Conservation (phyloP, 495 filamentous ascomycete species). For the Rostrohypoxylon terebratum region DNA sequence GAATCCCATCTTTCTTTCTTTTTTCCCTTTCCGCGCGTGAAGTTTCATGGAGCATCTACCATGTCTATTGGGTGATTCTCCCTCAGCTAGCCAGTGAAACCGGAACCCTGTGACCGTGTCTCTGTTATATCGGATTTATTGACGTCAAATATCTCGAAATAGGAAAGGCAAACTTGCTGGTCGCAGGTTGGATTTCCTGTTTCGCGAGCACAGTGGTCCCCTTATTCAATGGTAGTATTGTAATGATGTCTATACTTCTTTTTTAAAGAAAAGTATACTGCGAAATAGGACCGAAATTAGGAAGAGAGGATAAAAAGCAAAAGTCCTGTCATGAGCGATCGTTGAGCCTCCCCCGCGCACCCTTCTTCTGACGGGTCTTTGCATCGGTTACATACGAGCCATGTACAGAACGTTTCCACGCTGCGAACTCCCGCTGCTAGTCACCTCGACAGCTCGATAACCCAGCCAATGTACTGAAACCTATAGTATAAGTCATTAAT, state of each 20-base stretch:
- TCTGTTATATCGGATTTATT: slow-evolving; percentile 35
- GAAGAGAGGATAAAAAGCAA: slow-evolving; percentile 15
- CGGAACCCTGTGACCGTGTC: slow-evolving; percentile 33
- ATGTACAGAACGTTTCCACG: slow-evolving; percentile 23
- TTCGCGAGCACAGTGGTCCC: slow-evolving; percentile 21
- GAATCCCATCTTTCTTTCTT: slow-evolving; percentile 9
- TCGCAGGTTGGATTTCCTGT: slow-evolving; percentile 31
- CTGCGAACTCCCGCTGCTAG: slow-evolving; percentile 19
- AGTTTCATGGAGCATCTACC: slow-evolving; percentile 1
- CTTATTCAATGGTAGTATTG: slow-evolving; percentile 21
- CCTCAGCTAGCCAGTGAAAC: slow-evolving; percentile 32
- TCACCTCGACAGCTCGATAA: slow-evolving; percentile 7
- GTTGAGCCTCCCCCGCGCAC: slow-evolving; percentile 18
- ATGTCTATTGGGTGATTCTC: slow-evolving; percentile 11
- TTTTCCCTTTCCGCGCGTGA: slow-evolving; percentile 17
- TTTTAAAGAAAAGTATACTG: slow-evolving; percentile 1
- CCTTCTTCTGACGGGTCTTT: not conserved
- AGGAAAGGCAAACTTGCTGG: slow-evolving; percentile 30
- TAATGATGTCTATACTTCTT: slow-evolving; percentile 10
- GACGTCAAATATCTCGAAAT: slow-evolving; percentile 40
- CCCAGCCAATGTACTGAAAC: not conserved
- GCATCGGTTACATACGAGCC: slow-evolving; percentile 28
- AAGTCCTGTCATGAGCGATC: not conserved
- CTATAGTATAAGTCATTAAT: slow-evolving; percentile 2
- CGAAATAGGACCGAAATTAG: slow-evolving; percentile 15